These are phyloP conservation scores for Scedosporium aurantiacum DNA, from an alignment of 2,329 filamentous ascomycete species.

Conservation along the genomic window DNA sequence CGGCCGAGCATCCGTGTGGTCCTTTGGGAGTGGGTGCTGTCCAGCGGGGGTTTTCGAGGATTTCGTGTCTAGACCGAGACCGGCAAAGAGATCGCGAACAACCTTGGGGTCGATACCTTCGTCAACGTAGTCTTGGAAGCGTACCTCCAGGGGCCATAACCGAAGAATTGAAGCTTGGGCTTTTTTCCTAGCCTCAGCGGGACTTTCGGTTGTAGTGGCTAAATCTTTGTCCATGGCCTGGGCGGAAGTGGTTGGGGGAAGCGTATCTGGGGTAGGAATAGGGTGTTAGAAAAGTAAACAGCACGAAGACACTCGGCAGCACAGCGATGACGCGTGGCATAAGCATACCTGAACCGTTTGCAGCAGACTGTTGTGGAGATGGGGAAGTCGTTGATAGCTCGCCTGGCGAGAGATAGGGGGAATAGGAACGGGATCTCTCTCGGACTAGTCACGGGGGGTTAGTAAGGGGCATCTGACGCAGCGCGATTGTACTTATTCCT, in stretches of 20 bases:
- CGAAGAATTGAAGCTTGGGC: conserved; percentile 58
- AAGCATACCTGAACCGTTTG: not conserved
- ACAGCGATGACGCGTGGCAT: not conserved
- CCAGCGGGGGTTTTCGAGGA: conserved; percentile 8
- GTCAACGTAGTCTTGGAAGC: conserved; percentile 60
- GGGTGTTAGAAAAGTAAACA: too few relatives aligned
- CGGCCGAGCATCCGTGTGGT: not conserved
- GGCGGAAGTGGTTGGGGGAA: not conserved
- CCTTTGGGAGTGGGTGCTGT: not conserved
- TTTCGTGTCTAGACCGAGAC: conserved; percentile 49
- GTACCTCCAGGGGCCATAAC: conserved; percentile 55
- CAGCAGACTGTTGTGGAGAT: not conserved
- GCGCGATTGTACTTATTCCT: not conserved
- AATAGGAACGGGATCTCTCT: conserved; percentile 41
- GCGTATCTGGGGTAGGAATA: not conserved
- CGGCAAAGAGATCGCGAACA: conserved; percentile 54
- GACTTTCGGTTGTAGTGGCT: not conserved
- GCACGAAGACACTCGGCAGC: too few relatives aligned
- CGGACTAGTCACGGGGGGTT: conserved; percentile 16
- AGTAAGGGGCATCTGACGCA: not conserved
- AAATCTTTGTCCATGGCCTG: not conserved
- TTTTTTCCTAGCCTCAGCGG: conserved; percentile 36
- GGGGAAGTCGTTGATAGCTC: conserved; percentile 24
- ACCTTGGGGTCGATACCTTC: conserved; percentile 59
- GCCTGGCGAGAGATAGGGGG: conserved; percentile 38